Conservation (phyloP, 164 flowering plant species). For the Aristolochia fimbriata region DNA sequence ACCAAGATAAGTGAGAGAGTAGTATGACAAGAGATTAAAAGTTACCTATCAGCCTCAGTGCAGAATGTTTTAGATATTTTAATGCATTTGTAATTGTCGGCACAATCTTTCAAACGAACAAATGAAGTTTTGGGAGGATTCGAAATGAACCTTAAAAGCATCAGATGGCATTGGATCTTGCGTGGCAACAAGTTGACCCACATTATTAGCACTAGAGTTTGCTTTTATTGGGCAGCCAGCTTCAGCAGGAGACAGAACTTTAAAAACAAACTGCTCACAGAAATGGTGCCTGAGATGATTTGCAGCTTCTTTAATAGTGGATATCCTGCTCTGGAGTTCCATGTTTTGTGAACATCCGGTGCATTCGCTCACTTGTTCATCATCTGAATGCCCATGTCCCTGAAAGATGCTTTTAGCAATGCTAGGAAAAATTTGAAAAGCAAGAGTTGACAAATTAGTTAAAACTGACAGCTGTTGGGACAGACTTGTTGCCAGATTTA, state of each 20-base stretch:
- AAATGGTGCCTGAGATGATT: slow-evolving; percentile 25
- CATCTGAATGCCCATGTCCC: slow-evolving; percentile 3
- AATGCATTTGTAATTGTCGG: background rate
- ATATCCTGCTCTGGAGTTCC: slow-evolving; percentile 23
- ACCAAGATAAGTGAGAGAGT: slow-evolving; percentile 3
- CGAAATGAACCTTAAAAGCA: slow-evolving; percentile 37
- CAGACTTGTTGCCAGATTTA: slow-evolving; percentile 25
- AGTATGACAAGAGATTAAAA: background rate
- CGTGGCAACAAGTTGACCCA: slow-evolving; percentile 9
- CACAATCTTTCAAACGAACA: background rate
- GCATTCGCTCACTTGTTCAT: slow-evolving; percentile 8
- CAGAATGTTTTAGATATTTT: background rate
- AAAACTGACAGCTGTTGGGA: slow-evolving; percentile 39
- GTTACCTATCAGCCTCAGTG: background rate
- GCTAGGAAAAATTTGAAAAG: slow-evolving; percentile 22
- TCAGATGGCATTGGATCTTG: slow-evolving; percentile 29
- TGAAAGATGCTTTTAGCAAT: slow-evolving; percentile 18
- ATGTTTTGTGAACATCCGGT: slow-evolving; percentile 6
- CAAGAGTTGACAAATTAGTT: slow-evolving; percentile 37
- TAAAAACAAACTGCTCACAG: slow-evolving; percentile 25
- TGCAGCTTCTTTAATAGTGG: slow-evolving; percentile 23
- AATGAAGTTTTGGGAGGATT: background rate
- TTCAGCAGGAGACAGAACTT: slow-evolving; percentile 20
- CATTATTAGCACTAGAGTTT: slow-evolving; percentile 8
- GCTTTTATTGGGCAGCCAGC: slow-evolving; percentile 9